These are phyloP conservation scores for Leishmania amazonensis DNA, from an alignment of 208 protist genomes.

Conservation along the genomic window DNA sequence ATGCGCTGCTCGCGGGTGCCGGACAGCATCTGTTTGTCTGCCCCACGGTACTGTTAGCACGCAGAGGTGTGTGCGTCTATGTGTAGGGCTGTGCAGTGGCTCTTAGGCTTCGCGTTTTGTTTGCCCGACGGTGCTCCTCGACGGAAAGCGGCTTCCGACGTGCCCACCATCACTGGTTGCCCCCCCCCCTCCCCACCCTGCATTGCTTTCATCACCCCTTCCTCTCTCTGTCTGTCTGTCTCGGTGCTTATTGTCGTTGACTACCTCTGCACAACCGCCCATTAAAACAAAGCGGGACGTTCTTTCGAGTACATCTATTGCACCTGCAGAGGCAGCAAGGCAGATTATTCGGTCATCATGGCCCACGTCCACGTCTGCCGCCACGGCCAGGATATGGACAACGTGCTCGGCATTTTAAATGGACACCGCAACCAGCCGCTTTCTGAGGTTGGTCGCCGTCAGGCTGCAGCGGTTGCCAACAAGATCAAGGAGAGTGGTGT, in stretches of 20 bases:
- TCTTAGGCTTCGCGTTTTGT: background rate
- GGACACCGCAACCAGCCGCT: conserved; percentile 85
- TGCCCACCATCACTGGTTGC: background rate
- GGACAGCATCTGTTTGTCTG: background rate
- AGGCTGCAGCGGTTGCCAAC: conserved; percentile 63
- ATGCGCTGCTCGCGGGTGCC: no score
- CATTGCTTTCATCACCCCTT: background rate
- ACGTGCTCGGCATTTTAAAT: conserved; percentile 79
- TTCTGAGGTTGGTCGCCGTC: conserved; percentile 61
- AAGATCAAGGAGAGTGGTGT: conserved; percentile 48
- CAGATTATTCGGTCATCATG: conserved; percentile 24
- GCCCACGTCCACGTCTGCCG: conserved; percentile 75
- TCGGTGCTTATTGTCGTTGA: background rate
- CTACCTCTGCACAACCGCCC: no score
- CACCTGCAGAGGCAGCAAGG: background rate
- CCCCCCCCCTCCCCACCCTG: background rate
- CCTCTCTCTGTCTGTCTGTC: background rate
- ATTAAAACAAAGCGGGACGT: background rate
- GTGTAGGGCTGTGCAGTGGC: background rate
- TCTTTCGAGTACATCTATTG: background rate
- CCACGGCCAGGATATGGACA: conserved; percentile 92
- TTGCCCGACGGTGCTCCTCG: background rate
- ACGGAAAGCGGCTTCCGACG: background rate
- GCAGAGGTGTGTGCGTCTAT: background rate
- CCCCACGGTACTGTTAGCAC: background rate